phyloP scores from a whole-genome alignment of 805 yeast species.

The Candida piceae region DNA sequence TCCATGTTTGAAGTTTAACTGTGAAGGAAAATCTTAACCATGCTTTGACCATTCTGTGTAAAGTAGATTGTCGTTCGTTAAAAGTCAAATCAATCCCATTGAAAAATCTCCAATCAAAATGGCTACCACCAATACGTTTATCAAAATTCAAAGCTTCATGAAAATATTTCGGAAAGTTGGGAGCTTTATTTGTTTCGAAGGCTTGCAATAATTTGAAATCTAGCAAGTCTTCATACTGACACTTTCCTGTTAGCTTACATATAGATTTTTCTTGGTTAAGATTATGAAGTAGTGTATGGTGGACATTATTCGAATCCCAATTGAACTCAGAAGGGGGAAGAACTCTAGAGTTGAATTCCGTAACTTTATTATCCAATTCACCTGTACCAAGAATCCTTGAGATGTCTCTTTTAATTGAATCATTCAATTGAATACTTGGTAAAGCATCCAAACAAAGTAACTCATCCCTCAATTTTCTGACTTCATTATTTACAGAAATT shows the following conservation, averaged over 20 bases:
- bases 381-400: slow-evolving; percentile 5
- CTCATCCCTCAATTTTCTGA: slow-evolving; percentile 4
- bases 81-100: slow-evolving; percentile 19
- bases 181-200: slow-evolving; percentile 3
- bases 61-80: slow-evolving; percentile 20
- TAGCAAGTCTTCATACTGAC: slow-evolving; percentile 1
- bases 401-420: slow-evolving; percentile 2
- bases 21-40: slow-evolving; percentile 48
- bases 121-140: slow-evolving; percentile 33
- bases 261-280: not conserved
- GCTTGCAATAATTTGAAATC: slow-evolving; percentile 8
- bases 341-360: slow-evolving; percentile 1
- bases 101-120: slow-evolving; percentile 45
- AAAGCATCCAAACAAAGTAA: slow-evolving; percentile 2
- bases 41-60: slow-evolving; percentile 46
- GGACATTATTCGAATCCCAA: slow-evolving; percentile 3
- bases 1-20: slow-evolving; percentile 48
- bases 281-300: not conserved
- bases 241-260: not conserved
- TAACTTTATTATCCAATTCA: not conserved
- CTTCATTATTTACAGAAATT: slow-evolving; percentile 12
- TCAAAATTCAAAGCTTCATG: slow-evolving; percentile 34
- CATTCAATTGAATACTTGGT: not conserved
- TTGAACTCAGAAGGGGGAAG: slow-evolving; percentile 6
- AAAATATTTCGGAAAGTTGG: slow-evolving; percentile 31